Base-by-base conservation (phyloP, 331 rosid species). In the Malus hybrid region DNA sequence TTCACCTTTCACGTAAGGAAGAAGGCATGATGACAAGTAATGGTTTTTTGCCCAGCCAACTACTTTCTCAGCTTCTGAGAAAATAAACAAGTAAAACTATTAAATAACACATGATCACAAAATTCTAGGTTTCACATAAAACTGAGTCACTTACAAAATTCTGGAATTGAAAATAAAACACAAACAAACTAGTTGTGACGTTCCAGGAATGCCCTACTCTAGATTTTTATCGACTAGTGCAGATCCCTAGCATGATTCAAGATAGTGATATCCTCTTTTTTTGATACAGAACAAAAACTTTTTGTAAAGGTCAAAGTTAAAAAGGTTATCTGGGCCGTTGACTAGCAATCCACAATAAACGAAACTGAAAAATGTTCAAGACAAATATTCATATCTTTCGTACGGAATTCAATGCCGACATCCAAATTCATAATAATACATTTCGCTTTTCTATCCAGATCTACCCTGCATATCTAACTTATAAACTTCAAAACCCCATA, bases 31-130 rank as follows among this genome's bases (percentile, higher is more conserved):
- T 10, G 99, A 86, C 80, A 94, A 84, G 78, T 90, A 89, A 81
- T 94, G 87, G 86, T 86, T 94, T 85, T 92, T 94, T 33, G 99
- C 96, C 97, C 97, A 94, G 48, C 99, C 99, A 39, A 89, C 89
- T 61, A 92, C 91, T 82, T 94, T 94, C 86, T 94, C 99, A 82
- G 97, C 97, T 82, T 89, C 99, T 94, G 89, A 68, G 78, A 58
- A 36, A 61, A 63, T 29, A 66, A 33, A 66, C 36, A 63, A 30
- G 6, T 68, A 6, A 72, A 56, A 62, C 26, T 66, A 66, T 62
- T 39, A 29, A 24, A 16, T 12, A 72, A 66, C 50, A 72, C 15
- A 11, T 58, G 36, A n/a, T 58, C 39, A 60, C 15, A 24, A 36
- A 22, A 72, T 20, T 61, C 53, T 10, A 44, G 9, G 24, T 65